Percentiles rank a stretch among this genome's conserved stretches.
Evolutionary conservation across 2,329 filamentous ascomycete species (phyloP).

Genomic region (Acarospora socialis): DNA sequence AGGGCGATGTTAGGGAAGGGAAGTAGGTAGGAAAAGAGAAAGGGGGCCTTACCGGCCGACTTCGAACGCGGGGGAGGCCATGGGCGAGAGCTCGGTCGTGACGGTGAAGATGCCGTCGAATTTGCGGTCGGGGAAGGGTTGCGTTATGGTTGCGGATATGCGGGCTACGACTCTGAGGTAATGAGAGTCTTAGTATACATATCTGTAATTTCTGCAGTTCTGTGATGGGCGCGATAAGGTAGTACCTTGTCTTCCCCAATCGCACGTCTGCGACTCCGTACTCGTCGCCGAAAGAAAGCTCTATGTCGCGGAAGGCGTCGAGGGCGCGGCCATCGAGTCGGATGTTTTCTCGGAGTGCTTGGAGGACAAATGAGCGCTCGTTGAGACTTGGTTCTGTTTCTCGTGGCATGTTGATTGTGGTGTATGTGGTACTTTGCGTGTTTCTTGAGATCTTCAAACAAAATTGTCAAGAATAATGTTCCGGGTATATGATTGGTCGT

Average conservation of each 20-base stretch:
- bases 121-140: conserved; percentile 73
- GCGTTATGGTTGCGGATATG: conserved; percentile 75
- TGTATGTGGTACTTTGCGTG: not conserved
- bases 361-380: conserved; percentile 71
- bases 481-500: too few species aligned
- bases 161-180: conserved; percentile 58
- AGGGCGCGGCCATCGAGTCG: conserved; percentile 72
- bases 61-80: conserved; percentile 84
- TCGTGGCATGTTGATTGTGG: conserved; percentile 69
- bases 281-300: conserved; percentile 74
- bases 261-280: conserved; percentile 80
- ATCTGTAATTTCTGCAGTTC: conserved; percentile 14
- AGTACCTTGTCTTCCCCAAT: conserved; percentile 75
- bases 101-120: conserved; percentile 96
- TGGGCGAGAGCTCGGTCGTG: conserved; percentile 76
- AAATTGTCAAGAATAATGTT: too few species aligned
- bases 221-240: not conserved
- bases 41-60: conserved; percentile 47
- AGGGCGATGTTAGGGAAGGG: not conserved
- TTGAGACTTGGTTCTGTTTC: conserved; percentile 83
- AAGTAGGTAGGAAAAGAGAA: conserved; percentile 3
- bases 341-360: conserved; percentile 66
- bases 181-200: conserved; percentile 3
- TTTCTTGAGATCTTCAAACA: conserved; percentile 1
- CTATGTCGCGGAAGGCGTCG: conserved; percentile 64